A percentile compares a stretch with the other conserved stretches of the same genome.
phyloP scores from a whole-genome alignment of 805 yeast species.

The Nematodospora valgi region DNA sequence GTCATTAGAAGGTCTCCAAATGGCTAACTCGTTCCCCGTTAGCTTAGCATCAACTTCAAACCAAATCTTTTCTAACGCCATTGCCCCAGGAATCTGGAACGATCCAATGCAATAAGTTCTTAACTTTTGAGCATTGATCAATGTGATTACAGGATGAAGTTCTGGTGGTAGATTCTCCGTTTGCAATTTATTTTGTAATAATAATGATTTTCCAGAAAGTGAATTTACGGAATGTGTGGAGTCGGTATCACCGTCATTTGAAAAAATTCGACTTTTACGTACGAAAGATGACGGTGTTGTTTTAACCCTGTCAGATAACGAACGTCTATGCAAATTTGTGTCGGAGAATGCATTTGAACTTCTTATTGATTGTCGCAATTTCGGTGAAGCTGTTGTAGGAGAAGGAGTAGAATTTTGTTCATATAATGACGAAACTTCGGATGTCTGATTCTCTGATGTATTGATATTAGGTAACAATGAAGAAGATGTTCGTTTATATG shows the following conservation, averaged over 20 bases:
- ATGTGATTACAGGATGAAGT: constrained; percentile 66
- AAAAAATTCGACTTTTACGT: constrained; percentile 27
- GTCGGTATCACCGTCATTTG: constrained; percentile 10
- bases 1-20: constrained; percentile 40
- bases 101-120: constrained; percentile 60
- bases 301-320: constrained; percentile 27
- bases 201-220: constrained; percentile 10
- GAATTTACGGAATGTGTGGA: constrained; percentile 11
- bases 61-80: constrained; percentile 26
- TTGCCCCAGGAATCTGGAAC: constrained; percentile 28
- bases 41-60: constrained; percentile 34
- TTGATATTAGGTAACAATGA: constrained; percentile 3
- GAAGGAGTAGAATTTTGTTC: constrained; percentile 2
- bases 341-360: constrained; percentile 1
- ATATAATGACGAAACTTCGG: constrained; percentile 5
- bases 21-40: constrained; percentile 53
- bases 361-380: not conserved
- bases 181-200: constrained; percentile 17
- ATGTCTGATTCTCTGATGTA: constrained; percentile 1
- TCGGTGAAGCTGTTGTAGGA: constrained; percentile 3
- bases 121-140: constrained; percentile 66
- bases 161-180: constrained; percentile 51
- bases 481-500: constrained; percentile 3
- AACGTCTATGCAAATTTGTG: constrained; percentile 13
- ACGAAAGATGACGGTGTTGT: constrained; percentile 33